Percentiles rank a stretch among this genome's conserved stretches.
Evolutionary conservation across 345 rosid genomes (phyloP).

Genomic region (Jatropha curcas): DNA sequence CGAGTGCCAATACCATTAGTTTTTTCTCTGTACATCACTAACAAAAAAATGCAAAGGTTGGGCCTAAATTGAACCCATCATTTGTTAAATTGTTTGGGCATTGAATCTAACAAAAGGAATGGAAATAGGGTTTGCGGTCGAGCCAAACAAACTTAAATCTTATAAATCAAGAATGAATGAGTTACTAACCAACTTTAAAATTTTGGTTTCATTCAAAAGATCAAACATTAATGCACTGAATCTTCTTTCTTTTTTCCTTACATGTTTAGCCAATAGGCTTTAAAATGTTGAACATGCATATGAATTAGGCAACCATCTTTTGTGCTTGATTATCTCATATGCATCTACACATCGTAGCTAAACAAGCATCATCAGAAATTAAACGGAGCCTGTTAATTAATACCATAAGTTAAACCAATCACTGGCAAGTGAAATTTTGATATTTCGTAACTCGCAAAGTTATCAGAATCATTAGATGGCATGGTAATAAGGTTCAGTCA

Average conservation of each 20-base stretch:
- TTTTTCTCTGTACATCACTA: background rate
- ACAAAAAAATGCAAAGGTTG: background rate
- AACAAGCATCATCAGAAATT: background rate
- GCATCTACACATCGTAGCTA: background rate
- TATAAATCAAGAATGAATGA: background rate
- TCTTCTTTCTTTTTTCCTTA: background rate
- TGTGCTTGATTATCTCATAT: background rate
- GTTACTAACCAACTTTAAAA: background rate
- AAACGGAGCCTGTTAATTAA: background rate
- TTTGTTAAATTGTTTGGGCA: too few relatives aligned
- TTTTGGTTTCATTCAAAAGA: background rate
- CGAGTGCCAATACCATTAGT: background rate
- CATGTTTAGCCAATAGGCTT: background rate
- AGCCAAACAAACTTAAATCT: background rate
- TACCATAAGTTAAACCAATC: background rate
- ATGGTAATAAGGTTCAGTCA: background rate
- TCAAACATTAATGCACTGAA: background rate
- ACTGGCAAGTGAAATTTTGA: background rate
- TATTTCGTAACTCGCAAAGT: background rate
- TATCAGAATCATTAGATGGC: background rate
- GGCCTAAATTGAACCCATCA: background rate
- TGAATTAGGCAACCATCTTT: background rate
- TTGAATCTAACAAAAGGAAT: too few relatives aligned
- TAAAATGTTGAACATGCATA: background rate
- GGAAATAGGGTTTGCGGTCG: too few relatives aligned